These are phyloP conservation scores for Vaccinium corymbosum DNA, from an alignment of 148 eudicot genomes.

Conservation along the genomic window DNA sequence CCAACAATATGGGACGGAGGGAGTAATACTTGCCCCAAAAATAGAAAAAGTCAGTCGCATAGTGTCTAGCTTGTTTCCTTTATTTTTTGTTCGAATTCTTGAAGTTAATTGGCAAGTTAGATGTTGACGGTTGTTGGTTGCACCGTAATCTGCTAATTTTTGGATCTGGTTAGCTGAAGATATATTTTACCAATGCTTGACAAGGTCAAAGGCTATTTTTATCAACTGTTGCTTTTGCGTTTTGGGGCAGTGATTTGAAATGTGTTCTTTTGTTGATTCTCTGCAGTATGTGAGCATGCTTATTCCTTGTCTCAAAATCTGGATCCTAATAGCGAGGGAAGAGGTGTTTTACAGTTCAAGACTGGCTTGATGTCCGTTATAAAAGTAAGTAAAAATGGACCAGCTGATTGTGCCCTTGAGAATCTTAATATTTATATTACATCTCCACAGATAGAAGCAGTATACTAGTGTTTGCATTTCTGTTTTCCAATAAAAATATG, in stretches of 20 bases:
- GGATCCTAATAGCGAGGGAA: slow-evolving; percentile 96
- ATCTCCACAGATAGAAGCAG: slow-evolving; percentile 2
- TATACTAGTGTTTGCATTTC: neutral
- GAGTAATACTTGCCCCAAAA: no score
- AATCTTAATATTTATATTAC: neutral
- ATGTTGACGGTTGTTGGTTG: neutral
- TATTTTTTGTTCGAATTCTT: neutral
- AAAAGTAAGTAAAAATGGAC: slow-evolving; percentile 50
- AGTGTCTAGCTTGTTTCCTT: neutral
- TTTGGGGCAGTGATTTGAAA: neutral
- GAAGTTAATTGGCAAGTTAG: neutral
- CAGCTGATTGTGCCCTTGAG: slow-evolving; percentile 8
- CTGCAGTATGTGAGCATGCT: slow-evolving; percentile 92
- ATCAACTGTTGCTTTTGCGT: neutral
- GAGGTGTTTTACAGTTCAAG: slow-evolving; percentile 97
- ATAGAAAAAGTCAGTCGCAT: neutral
- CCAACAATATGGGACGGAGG: no score
- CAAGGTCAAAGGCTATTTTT: neutral
- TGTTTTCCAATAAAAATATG: neutral
- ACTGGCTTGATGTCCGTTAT: slow-evolving; percentile 98
- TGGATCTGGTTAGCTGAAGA: neutral
- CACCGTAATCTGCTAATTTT: neutral
- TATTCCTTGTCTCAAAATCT: slow-evolving; percentile 92
- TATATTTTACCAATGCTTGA: neutral
- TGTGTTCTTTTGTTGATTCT: slow-evolving; percentile 2